Percentiles rank a stretch among this genome's conserved stretches.
These are phyloP conservation scores for Amylostereum areolatum DNA, from an alignment of 1,284 basidiomycete genomes.

Conservation along the genomic window DNA sequence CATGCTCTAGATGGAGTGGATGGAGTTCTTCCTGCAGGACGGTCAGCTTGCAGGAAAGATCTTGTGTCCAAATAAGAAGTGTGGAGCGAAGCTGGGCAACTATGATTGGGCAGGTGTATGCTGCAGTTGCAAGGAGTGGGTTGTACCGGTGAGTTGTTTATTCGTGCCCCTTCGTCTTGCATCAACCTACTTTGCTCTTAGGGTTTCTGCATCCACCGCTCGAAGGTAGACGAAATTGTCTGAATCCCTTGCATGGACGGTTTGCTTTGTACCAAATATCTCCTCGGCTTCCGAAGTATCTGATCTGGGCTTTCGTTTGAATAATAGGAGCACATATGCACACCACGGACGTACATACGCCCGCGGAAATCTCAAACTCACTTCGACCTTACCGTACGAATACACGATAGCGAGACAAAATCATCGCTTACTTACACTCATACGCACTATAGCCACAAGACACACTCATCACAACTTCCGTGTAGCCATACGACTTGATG, in stretches of 20 bases:
- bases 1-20: constrained; percentile 80
- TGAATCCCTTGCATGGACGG: constrained; percentile 5
- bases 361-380: too few relatives aligned
- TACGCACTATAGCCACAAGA: too few relatives aligned
- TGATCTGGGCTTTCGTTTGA: constrained; percentile 11
- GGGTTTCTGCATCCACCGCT: constrained; percentile 87
- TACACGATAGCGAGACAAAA: too few relatives aligned
- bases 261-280: neutral
- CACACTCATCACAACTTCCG: too few relatives aligned
- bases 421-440: too few relatives aligned
- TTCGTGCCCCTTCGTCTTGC: neutral
- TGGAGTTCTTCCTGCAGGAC: constrained; percentile 72
- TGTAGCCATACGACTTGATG: too few relatives aligned
- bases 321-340: too few relatives aligned
- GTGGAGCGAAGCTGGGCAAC: constrained; percentile 86
- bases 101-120: constrained; percentile 96
- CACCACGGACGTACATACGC: too few relatives aligned
- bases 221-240: constrained; percentile 86
- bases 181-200: constrained; percentile 22
- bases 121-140: constrained; percentile 90
- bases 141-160: constrained; percentile 64
- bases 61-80: constrained; percentile 86
- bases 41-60: constrained; percentile 87
- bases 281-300: neutral
- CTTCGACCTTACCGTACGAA: too few relatives aligned